Evolutionary conservation across 2,329 filamentous ascomycete genomes (phyloP).

Genomic region (Coleophoma eucalyptorum): DNA sequence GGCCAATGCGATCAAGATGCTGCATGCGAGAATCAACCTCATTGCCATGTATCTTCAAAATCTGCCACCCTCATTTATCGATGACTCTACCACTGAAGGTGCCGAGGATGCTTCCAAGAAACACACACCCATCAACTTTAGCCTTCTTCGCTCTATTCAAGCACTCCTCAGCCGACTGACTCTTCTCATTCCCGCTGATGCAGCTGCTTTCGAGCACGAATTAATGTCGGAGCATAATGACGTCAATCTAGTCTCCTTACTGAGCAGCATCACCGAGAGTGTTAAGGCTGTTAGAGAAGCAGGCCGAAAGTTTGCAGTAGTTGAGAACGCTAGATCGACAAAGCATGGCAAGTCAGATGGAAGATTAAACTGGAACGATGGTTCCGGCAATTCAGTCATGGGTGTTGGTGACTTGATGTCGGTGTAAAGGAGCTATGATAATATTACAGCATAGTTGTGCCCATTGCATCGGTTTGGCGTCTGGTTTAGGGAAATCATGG

Average conservation of each 20-base stretch:
- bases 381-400: slow-evolving; percentile 4
- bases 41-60: slow-evolving; percentile 73
- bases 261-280: slow-evolving; percentile 72
- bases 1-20: slow-evolving; percentile 89
- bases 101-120: slow-evolving; percentile 18
- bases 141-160: slow-evolving; percentile 82
- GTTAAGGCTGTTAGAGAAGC: slow-evolving; percentile 68
- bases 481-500: neutral
- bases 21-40: slow-evolving; percentile 72
- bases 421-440: too few relatives aligned
- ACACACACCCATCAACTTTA: slow-evolving; percentile 44
- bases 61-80: slow-evolving; percentile 63
- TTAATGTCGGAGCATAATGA: slow-evolving; percentile 78
- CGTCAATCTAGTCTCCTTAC: slow-evolving; percentile 71
- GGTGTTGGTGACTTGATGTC: slow-evolving; percentile 9
- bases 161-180: slow-evolving; percentile 80
- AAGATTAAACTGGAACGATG: slow-evolving; percentile 2
- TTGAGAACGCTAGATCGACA: slow-evolving; percentile 37
- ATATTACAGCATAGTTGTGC: too few relatives aligned
- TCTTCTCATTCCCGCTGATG: slow-evolving; percentile 70
- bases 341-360: slow-evolving; percentile 3
- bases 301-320: slow-evolving; percentile 66
- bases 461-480: too few relatives aligned
- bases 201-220: slow-evolving; percentile 63
- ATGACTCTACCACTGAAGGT: slow-evolving; percentile 34